Conservation (phyloP, 306 rosid genomes). For the Abrus precatorius region DNA sequence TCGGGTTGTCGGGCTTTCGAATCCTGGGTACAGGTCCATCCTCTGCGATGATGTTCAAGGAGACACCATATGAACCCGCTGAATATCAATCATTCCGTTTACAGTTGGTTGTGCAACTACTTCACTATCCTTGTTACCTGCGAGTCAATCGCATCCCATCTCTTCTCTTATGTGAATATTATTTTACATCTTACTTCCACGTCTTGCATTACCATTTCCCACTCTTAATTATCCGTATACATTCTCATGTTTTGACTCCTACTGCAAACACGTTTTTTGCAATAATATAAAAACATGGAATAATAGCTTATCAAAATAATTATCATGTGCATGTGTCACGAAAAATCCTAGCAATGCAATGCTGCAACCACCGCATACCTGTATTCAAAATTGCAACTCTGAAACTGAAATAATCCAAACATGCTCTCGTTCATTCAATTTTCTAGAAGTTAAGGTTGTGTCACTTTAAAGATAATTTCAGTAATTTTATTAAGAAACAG, state of each 20-base stretch:
- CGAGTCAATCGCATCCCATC: background rate
- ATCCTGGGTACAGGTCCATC: conserved; percentile 55
- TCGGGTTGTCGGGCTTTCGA: conserved; percentile 66
- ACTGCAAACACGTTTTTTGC: background rate
- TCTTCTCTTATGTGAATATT: background rate
- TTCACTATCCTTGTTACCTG: conserved; percentile 4
- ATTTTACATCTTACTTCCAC: background rate
- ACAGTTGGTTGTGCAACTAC: background rate
- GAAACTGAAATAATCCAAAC: background rate
- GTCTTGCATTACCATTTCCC: background rate
- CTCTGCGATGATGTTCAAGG: conserved; percentile 38
- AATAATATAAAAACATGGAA: background rate
- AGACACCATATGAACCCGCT: conserved; percentile 35
- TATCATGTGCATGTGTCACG: background rate
- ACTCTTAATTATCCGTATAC: background rate
- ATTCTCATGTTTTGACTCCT: background rate
- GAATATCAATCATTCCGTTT: conserved; percentile 8
- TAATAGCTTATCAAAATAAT: background rate
- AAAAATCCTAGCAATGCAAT: background rate
- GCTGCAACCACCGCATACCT: too few relatives aligned
- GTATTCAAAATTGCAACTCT: too few relatives aligned
- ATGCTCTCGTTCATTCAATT: background rate
- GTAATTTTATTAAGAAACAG: background rate
- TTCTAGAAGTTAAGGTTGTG: background rate
- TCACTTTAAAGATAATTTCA: background rate